Conservation (phyloP, 495 filamentous ascomycete species). For the Aspergillus coremiiformis region DNA sequence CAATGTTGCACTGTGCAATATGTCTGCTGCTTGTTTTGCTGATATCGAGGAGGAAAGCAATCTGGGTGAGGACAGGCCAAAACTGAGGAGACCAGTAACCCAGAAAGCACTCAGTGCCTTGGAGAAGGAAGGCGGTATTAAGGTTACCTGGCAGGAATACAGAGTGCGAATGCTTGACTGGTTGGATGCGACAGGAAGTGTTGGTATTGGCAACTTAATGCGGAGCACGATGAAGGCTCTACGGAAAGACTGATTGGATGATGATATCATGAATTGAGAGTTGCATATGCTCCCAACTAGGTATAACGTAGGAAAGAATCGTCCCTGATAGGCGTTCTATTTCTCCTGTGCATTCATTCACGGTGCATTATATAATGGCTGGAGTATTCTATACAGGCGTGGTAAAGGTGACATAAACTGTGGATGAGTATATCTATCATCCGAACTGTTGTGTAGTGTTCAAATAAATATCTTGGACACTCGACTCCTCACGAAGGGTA, state of each 20-base stretch:
- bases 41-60: slow-evolving; percentile 55
- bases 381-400: slow-evolving; percentile 8
- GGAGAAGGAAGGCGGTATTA: slow-evolving; percentile 60
- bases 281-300: not conserved
- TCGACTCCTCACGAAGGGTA: slow-evolving; percentile 48
- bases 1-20: slow-evolving; percentile 55
- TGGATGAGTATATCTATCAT: not conserved
- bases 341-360: not conserved
- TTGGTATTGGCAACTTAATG: slow-evolving; percentile 66
- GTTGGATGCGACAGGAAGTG: slow-evolving; percentile 57
- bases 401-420: not conserved
- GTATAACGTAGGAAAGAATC: no score
- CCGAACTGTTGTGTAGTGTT: slow-evolving; percentile 42
- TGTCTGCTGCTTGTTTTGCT: slow-evolving; percentile 58
- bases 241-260: slow-evolving; percentile 27
- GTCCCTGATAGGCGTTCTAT: no score
- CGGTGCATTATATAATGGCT: slow-evolving; percentile 8
- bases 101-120: slow-evolving; percentile 56
- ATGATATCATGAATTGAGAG: not conserved
- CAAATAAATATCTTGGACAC: slow-evolving; percentile 61
- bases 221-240: slow-evolving; percentile 77
- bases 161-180: slow-evolving; percentile 63
- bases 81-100: slow-evolving; percentile 71
- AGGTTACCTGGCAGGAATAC: slow-evolving; percentile 67
- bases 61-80: slow-evolving; percentile 39